phyloP scores from a whole-genome alignment of 2,329 filamentous ascomycete genomes.

The Byssochlamys sp. region DNA sequence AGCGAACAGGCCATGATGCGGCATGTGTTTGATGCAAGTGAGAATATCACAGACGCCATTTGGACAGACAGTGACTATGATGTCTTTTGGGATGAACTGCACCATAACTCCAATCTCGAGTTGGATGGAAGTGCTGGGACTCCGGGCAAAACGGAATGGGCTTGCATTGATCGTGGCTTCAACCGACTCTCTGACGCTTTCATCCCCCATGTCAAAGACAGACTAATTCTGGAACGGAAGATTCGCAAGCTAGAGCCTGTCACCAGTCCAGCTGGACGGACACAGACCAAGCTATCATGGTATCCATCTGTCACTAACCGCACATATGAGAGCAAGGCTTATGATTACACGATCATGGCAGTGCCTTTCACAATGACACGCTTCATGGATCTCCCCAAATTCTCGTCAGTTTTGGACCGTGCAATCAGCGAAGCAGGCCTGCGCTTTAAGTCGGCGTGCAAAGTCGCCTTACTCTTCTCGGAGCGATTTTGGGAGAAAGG shows the following conservation, averaged over 20 bases:
- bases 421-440: slow-evolving; percentile 17
- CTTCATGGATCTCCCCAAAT: slow-evolving; percentile 29
- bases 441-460: slow-evolving; percentile 24
- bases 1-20: slow-evolving; percentile 20
- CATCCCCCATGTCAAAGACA: slow-evolving; percentile 20
- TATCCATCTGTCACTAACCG: slow-evolving; percentile 13
- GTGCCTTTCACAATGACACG: slow-evolving; percentile 30
- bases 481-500: slow-evolving; percentile 27
- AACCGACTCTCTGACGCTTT: slow-evolving; percentile 28
- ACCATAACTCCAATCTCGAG: slow-evolving; percentile 25
- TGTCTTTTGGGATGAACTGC: slow-evolving; percentile 25
- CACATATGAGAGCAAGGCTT: slow-evolving; percentile 20
- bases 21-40: slow-evolving; percentile 24
- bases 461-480: slow-evolving; percentile 23
- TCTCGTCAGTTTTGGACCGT: slow-evolving; percentile 19
- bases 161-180: slow-evolving; percentile 25
- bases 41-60: slow-evolving; percentile 31
- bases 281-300: slow-evolving; percentile 14
- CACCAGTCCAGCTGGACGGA: slow-evolving; percentile 4
- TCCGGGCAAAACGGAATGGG: slow-evolving; percentile 19
- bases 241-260: slow-evolving; percentile 14
- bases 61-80: slow-evolving; percentile 23
- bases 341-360: slow-evolving; percentile 32
- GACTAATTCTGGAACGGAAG: slow-evolving; percentile 14
- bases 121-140: slow-evolving; percentile 17